These are phyloP conservation scores for Taphrina communis DNA, from an alignment of 1,139 yeast species.

Conservation along the genomic window DNA sequence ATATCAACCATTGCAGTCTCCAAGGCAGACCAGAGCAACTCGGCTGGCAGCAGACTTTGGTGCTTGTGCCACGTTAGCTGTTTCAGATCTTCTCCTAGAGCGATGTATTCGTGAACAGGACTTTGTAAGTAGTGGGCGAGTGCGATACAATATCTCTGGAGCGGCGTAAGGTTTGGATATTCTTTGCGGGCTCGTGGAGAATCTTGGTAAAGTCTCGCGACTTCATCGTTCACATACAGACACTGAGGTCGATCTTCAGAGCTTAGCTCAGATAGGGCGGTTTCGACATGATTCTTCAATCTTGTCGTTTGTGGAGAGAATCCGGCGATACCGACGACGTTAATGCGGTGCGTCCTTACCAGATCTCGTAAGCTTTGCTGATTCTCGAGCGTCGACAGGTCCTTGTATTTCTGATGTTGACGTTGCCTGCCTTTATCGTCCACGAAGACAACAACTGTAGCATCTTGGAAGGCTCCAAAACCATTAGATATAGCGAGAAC, in stretches of 20 bases:
- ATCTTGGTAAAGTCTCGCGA: constrained; percentile 85
- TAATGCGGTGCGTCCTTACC: constrained; percentile 67
- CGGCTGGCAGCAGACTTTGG: constrained; percentile 73
- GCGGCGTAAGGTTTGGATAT: constrained; percentile 83
- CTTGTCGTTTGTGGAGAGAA: constrained; percentile 75
- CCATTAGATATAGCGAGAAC: constrained; percentile 85
- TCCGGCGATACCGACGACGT: constrained; percentile 89
- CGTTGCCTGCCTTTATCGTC: constrained; percentile 81
- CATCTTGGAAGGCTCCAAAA: constrained; percentile 68
- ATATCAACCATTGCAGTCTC: constrained; percentile 88
- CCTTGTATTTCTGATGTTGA: constrained; percentile 77
- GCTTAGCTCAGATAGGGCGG: constrained; percentile 49
- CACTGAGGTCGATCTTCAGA: constrained; percentile 50
- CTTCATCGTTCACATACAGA: constrained; percentile 85
- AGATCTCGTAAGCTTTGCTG: constrained; percentile 65
- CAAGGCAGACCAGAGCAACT: constrained; percentile 67
- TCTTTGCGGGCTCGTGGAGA: constrained; percentile 77
- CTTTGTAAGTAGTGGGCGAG: constrained; percentile 89
- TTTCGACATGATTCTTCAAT: constrained; percentile 64
- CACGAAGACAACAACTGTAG: constrained; percentile 79
- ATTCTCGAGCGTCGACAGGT: constrained; percentile 65
- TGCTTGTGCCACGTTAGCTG: constrained; percentile 76
- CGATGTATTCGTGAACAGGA: constrained; percentile 85
- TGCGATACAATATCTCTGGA: constrained; percentile 85
- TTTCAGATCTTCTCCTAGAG: constrained; percentile 66